phyloP scores from a whole-genome alignment of 345 rosid genomes.

The Salix arbutifolia region DNA sequence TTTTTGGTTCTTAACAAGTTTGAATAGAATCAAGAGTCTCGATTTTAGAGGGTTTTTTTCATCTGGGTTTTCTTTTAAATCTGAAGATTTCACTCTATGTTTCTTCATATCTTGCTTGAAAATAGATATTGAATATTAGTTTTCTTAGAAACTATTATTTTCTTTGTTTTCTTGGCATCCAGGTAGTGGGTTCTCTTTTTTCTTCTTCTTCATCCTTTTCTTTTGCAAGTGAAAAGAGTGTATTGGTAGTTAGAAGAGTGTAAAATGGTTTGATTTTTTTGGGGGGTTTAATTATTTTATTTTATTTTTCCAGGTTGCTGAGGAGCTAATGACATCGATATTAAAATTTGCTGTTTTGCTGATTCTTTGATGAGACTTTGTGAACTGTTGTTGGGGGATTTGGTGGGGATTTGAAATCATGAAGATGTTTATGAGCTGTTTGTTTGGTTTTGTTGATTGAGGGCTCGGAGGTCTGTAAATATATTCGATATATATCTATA shows the following conservation, averaged over 20 bases:
- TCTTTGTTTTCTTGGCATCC: not conserved
- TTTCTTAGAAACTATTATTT: not conserved
- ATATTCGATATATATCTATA: not conserved
- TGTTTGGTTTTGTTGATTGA: conserved; percentile 65
- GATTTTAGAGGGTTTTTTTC: not conserved
- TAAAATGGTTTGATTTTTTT: not conserved
- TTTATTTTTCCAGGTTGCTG: conserved; percentile 26
- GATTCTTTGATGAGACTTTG: conserved; percentile 20
- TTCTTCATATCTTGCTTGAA: not conserved
- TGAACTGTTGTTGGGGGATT: conserved; percentile 18
- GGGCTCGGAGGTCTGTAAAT: conserved; percentile 9
- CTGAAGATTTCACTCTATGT: not conserved
- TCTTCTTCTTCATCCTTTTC: too few species aligned
- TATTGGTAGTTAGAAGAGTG: not conserved
- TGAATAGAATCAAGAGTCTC: not conserved
- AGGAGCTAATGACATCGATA: conserved; percentile 18
- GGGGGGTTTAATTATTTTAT: not conserved
- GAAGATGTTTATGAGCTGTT: conserved; percentile 55
- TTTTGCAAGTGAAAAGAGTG: not conserved
- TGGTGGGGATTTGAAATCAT: conserved; percentile 29
- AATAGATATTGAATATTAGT: not conserved
- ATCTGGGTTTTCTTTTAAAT: not conserved
- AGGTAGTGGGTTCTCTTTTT: not conserved
- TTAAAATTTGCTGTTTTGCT: conserved; percentile 9
- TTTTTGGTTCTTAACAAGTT: not conserved